phyloP scores from a whole-genome alignment of 495 filamentous ascomycete genomes.

The Pyrenopolyporus hunteri region DNA sequence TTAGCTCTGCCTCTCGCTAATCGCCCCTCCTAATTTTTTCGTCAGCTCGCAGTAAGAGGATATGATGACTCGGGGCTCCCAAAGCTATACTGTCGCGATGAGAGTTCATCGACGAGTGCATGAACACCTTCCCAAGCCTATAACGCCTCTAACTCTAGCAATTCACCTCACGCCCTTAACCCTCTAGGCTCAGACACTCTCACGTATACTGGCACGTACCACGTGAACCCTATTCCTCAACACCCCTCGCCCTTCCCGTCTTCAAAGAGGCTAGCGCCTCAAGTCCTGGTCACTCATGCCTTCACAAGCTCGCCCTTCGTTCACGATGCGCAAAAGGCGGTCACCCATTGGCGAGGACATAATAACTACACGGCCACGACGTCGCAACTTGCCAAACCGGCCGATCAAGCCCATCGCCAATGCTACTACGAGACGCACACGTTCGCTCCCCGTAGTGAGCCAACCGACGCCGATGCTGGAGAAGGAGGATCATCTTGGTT shows the following conservation, averaged over 20 bases:
- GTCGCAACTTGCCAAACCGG: conserved; percentile 31
- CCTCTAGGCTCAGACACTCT: neutral
- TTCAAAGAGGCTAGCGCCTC: conserved; percentile 39
- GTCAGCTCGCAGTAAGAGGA: conserved; percentile 32
- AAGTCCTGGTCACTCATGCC: conserved; percentile 28
- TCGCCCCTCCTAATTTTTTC: conserved; percentile 35
- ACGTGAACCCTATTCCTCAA: conserved; percentile 15
- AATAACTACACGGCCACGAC: conserved; percentile 22
- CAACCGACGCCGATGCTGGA: conserved; percentile 35
- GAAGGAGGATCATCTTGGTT: conserved; percentile 33
- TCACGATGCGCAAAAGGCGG: conserved; percentile 41
- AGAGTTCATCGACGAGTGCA: conserved; percentile 35
- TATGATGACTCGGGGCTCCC: conserved; percentile 36
- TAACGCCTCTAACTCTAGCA: neutral
- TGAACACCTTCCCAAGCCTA: conserved; percentile 2
- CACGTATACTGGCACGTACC: conserved; percentile 33
- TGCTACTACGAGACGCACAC: conserved; percentile 30
- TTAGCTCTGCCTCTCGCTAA: conserved; percentile 36
- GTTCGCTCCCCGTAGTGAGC: conserved; percentile 26
- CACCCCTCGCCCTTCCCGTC: too few relatives aligned
- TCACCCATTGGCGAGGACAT: conserved; percentile 37
- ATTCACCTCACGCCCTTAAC: neutral
- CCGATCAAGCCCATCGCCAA: conserved; percentile 26
- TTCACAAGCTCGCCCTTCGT: conserved; percentile 12
- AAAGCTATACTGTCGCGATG: conserved; percentile 30